Conservation (phyloP, 2,329 filamentous ascomycete genomes). For the Calonectria montana region DNA sequence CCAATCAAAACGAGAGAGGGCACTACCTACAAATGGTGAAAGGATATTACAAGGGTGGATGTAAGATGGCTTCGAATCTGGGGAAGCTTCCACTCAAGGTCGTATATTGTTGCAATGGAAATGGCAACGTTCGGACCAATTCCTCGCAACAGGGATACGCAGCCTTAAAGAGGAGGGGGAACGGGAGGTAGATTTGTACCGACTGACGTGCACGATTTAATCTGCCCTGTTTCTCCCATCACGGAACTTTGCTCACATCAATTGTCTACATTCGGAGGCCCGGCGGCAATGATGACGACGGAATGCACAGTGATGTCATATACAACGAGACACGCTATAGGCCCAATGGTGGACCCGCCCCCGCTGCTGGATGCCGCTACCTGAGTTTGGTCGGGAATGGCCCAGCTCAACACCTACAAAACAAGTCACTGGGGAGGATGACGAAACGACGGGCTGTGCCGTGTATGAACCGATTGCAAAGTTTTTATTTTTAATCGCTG, state of each 20-base stretch:
- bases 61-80: neutral
- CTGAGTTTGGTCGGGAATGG: neutral
- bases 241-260: constrained; percentile 8
- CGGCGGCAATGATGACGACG: constrained; percentile 35
- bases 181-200: neutral
- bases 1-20: neutral
- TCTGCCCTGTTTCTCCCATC: constrained; percentile 38
- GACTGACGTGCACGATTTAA: constrained; percentile 41
- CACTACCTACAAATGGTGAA: constrained; percentile 28
- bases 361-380: constrained; percentile 25
- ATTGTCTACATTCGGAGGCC: constrained; percentile 8
- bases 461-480: neutral
- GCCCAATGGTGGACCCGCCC: constrained; percentile 30
- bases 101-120: constrained; percentile 10
- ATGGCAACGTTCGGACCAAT: constrained; percentile 27
- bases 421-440: constrained; percentile 12
- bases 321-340: constrained; percentile 24
- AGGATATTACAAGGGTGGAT: constrained; percentile 9
- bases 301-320: constrained; percentile 52
- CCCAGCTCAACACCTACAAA: neutral
- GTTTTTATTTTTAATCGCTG: neutral
- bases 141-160: constrained; percentile 34
- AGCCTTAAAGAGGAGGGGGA: constrained; percentile 32
- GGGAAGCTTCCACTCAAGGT: neutral
- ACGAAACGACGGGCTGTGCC: constrained; percentile 19